These are phyloP conservation scores for Mucor plumbeus DNA, from an alignment of 371 early-diverging fungal genomes.

Conservation along the genomic window DNA sequence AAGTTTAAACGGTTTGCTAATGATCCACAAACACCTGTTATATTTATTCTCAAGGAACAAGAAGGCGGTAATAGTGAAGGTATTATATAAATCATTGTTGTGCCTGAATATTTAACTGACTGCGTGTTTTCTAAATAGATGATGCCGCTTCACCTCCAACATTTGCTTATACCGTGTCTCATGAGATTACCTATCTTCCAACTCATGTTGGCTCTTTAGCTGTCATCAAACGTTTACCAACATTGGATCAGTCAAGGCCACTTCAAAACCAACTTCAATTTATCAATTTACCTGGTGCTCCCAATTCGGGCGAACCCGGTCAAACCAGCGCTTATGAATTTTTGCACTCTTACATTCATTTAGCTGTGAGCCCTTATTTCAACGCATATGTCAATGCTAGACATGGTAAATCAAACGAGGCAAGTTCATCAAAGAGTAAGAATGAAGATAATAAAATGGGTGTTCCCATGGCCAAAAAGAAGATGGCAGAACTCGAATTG, in stretches of 20 bases:
- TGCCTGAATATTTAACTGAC: neutral
- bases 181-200: conserved; percentile 78
- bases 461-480: conserved; percentile 95
- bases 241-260: conserved; percentile 77
- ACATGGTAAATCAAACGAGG: conserved; percentile 49
- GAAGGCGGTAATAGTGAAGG: conserved; percentile 63
- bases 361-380: conserved; percentile 96
- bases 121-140: conserved; percentile 29
- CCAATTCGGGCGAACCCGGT: conserved; percentile 58
- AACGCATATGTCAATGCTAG: conserved; percentile 89
- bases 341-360: conserved; percentile 90
- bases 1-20: conserved; percentile 80
- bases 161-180: conserved; percentile 71
- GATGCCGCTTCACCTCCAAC: conserved; percentile 40
- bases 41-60: conserved; percentile 83
- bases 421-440: conserved; percentile 37
- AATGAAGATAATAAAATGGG: conserved; percentile 90
- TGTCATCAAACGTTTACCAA: conserved; percentile 84
- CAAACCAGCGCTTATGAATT: conserved; percentile 88
- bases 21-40: conserved; percentile 76
- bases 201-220: conserved; percentile 84
- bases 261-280: conserved; percentile 86
- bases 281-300: conserved; percentile 92
- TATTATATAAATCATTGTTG: conserved; percentile 10
- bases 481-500: conserved; percentile 97